Percentiles rank a stretch among this genome's conserved stretches.
These are phyloP conservation scores for Discostella pseudostelligera DNA, from an alignment of 108 stramenopile species.

Conservation along the genomic window DNA sequence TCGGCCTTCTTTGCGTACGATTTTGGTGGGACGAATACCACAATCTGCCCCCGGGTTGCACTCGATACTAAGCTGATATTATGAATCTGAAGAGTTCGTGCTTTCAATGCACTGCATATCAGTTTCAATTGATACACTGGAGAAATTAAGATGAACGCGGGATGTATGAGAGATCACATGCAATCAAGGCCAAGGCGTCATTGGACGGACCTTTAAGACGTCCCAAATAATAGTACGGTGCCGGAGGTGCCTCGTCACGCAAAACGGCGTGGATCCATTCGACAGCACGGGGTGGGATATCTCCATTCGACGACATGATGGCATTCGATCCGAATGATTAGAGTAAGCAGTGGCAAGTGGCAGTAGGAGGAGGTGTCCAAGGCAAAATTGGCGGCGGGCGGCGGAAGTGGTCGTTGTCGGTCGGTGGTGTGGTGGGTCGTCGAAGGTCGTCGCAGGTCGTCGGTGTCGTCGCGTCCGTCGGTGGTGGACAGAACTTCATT, in stretches of 20 bases:
- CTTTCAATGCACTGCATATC: constrained; percentile 17
- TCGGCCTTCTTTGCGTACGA: constrained; percentile 25
- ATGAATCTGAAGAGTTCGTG: not conserved
- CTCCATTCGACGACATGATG: not conserved
- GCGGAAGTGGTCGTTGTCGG: no score
- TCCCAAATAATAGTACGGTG: constrained; percentile 6
- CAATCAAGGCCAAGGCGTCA: not conserved
- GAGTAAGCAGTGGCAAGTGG: no score
- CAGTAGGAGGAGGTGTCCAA: no score
- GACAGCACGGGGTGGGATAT: constrained; percentile 18
- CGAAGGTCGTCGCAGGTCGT: no score
- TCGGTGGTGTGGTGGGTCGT: no score
- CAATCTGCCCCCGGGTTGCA: not conserved
- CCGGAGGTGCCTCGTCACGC: not conserved
- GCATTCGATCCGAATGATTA: not conserved
- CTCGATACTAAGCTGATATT: not conserved
- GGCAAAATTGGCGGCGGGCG: no score
- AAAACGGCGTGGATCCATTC: constrained; percentile 27
- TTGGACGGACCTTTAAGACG: constrained; percentile 15
- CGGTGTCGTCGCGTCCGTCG: no score
- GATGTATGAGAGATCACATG: not conserved
- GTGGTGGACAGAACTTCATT: no score
- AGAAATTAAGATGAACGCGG: not conserved
- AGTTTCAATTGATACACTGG: constrained; percentile 30
- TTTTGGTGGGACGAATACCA: constrained; percentile 16